A percentile compares a stretch with the other conserved stretches of the same genome.
Evolutionary conservation across 2,329 filamentous ascomycete species (phyloP).

Genomic region (Talaromyces sp.): DNA sequence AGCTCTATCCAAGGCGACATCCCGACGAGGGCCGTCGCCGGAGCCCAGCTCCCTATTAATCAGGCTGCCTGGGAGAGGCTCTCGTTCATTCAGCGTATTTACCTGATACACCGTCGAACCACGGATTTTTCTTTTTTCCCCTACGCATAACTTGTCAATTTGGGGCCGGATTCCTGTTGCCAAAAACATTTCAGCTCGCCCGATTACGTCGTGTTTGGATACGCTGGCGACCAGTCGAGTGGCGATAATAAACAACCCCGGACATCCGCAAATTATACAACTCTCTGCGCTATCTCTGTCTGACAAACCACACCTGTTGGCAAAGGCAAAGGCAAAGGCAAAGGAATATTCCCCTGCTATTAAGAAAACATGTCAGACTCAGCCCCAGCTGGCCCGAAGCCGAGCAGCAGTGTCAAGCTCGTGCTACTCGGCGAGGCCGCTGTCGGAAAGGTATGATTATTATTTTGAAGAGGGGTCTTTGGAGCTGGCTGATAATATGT

Average conservation of each 20-base stretch:
- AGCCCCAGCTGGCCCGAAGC: slow-evolving; percentile 62
- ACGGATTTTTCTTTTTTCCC: not conserved
- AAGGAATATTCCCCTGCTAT: not conserved
- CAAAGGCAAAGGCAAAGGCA: not conserved
- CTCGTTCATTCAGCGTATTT: not conserved
- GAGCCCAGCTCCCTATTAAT: not conserved
- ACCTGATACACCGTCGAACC: not conserved
- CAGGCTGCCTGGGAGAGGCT: not conserved
- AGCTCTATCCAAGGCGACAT: not conserved
- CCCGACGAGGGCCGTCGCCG: not conserved
- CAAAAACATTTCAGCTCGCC: not conserved
- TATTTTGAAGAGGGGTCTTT: not conserved
- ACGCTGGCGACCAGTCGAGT: not conserved
- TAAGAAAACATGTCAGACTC: slow-evolving; percentile 61
- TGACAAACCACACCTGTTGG: not conserved
- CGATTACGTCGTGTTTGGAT: not conserved
- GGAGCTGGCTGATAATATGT: slow-evolving; percentile 13
- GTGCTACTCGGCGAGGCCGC: slow-evolving; percentile 95
- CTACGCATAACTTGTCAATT: not conserved
- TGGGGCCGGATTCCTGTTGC: not conserved
- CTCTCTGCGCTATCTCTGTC: not conserved
- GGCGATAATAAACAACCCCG: not conserved
- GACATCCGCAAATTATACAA: not conserved
- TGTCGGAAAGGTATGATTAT: slow-evolving; percentile 76
- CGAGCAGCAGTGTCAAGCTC: slow-evolving; percentile 99